Evolutionary conservation across 192 early-diverging fungal species (phyloP).

Genomic region (Backusella liffmaniae): DNA sequence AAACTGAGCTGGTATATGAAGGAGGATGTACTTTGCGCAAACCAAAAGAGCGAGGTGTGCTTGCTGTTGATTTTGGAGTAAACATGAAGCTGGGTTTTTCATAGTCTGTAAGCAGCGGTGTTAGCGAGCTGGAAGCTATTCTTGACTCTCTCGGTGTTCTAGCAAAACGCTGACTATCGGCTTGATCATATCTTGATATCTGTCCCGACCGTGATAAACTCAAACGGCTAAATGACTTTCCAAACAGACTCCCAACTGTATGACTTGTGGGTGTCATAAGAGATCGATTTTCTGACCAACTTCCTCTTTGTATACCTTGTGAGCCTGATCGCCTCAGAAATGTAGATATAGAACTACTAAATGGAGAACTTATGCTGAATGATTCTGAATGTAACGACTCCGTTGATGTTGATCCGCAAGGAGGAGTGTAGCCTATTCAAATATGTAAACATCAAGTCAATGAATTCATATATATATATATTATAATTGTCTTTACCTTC

Average conservation of each 20-base stretch:
- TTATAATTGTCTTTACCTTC: conserved; percentile 12
- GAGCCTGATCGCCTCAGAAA: conserved; percentile 12
- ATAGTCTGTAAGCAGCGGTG: background rate
- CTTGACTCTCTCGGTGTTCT: background rate
- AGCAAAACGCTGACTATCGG: background rate
- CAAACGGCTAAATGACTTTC: conserved; percentile 3
- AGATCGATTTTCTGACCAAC: background rate
- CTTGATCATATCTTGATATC: background rate
- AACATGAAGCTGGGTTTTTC: background rate
- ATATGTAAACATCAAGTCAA: background rate
- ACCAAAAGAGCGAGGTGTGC: background rate
- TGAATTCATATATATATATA: background rate
- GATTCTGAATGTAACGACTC: background rate
- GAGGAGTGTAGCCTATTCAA: background rate
- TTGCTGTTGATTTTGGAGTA: background rate
- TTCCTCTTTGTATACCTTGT: background rate
- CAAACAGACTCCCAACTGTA: background rate
- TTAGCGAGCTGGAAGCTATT: background rate
- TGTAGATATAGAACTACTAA: conserved; percentile 26
- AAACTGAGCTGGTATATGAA: background rate
- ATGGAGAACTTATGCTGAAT: background rate
- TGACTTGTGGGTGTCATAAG: background rate
- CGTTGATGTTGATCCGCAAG: background rate
- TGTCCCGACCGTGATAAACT: background rate
- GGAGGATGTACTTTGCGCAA: background rate